A percentile compares a stretch with the other conserved stretches of the same genome.
Conservation (phyloP, 1,284 basidiomycete genomes). For the Pisolithus thermaeus region DNA sequence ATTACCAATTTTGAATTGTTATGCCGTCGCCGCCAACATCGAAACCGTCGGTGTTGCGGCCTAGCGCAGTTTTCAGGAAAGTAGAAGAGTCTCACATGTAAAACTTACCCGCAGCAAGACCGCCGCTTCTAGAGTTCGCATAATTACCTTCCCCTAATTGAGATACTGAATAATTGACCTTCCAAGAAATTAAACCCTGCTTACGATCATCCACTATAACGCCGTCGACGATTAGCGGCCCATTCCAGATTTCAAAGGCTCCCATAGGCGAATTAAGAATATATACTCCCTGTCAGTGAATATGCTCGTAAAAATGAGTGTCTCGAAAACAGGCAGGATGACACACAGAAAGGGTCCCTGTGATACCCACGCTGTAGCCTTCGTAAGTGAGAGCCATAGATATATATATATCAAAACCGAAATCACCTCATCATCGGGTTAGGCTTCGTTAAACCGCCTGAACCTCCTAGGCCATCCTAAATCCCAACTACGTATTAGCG, state of each 20-base stretch:
- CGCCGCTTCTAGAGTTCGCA: conserved; percentile 18
- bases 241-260: conserved; percentile 31
- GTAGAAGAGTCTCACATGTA: too few relatives aligned
- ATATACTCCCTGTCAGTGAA: conserved; percentile 29
- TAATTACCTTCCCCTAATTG: conserved; percentile 33
- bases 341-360: conserved; percentile 21
- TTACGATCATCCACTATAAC: conserved; percentile 40
- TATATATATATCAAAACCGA: background rate
- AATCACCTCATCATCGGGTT: conserved; percentile 46
- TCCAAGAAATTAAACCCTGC: conserved; percentile 2
- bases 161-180: background rate
- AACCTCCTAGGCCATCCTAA: conserved; percentile 40
- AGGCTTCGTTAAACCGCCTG: conserved; percentile 36
- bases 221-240: conserved; percentile 31
- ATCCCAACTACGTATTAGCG: background rate
- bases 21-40: conserved; percentile 41
- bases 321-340: background rate
- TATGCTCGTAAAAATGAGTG: background rate
- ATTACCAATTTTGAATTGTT: conserved; percentile 33
- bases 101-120: conserved; percentile 18
- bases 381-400: background rate
- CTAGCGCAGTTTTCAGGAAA: conserved; percentile 17
- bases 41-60: conserved; percentile 55
- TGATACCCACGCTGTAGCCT: conserved; percentile 16
- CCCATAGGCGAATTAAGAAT: conserved; percentile 42